A percentile compares a stretch with the other conserved stretches of the same genome.
Evolutionary conservation across 352 stramenopile genomes (phyloP).

Genomic region (Globisporangium echinulatum): DNA sequence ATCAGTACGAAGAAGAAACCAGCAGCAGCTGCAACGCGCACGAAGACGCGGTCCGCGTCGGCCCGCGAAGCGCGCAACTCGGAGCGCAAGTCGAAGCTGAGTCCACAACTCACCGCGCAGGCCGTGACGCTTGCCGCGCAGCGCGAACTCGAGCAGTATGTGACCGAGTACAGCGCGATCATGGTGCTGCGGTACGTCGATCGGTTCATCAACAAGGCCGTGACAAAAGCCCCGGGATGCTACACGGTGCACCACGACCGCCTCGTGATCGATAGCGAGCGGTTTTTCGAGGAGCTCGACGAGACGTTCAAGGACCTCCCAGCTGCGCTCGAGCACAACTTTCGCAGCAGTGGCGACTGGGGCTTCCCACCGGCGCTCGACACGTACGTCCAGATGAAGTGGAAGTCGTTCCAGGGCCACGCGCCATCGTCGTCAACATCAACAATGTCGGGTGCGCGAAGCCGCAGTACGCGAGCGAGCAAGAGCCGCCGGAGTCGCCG

Average conservation of each 20-base stretch:
- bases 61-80: conserved; percentile 40
- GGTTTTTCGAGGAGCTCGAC: conserved; percentile 62
- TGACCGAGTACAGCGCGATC: conserved; percentile 73
- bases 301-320: conserved; percentile 58
- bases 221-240: conserved; percentile 57
- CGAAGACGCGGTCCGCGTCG: conserved; percentile 28
- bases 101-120: conserved; percentile 52
- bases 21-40: conserved; percentile 10
- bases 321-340: conserved; percentile 39
- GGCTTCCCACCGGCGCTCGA: conserved; percentile 52
- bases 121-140: conserved; percentile 63
- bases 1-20: conserved; percentile 3
- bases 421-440: conserved; percentile 8
- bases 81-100: conserved; percentile 52
- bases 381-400: conserved; percentile 75
- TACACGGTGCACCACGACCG: conserved; percentile 47
- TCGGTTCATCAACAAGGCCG: conserved; percentile 68
- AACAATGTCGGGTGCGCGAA: conserved; percentile 7
- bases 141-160: conserved; percentile 55
- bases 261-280: conserved; percentile 61
- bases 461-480: neutral
- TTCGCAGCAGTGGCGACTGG: conserved; percentile 49
- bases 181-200: conserved; percentile 82
- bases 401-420: conserved; percentile 57
- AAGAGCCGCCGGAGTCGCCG: neutral